phyloP scores from a whole-genome alignment of 345 rosid genomes.

The Eucalyptus albens region DNA sequence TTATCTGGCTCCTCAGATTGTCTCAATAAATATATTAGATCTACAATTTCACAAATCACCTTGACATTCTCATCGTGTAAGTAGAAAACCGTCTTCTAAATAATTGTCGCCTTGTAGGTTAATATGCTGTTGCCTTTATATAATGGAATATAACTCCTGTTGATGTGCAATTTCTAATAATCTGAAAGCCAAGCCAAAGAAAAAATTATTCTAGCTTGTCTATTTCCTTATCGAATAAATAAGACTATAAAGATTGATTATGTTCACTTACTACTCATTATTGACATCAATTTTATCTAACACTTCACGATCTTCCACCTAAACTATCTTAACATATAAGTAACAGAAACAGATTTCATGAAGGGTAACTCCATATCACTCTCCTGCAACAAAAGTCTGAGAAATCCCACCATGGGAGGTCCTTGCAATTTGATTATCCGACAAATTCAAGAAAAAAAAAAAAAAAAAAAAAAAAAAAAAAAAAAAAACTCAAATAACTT shows the following conservation, averaged over 20 bases:
- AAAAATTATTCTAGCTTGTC: not conserved
- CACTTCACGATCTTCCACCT: not conserved
- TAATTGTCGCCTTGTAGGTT: not conserved
- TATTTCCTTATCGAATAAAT: not conserved
- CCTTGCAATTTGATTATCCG: not conserved
- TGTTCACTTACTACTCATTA: not conserved
- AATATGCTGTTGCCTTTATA: not conserved
- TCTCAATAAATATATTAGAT: not conserved
- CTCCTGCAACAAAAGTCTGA: not conserved
- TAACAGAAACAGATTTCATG: not conserved
- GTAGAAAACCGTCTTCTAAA: not conserved
- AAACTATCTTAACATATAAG: not conserved
- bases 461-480: not conserved
- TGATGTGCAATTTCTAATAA: not conserved
- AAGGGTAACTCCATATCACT: not conserved
- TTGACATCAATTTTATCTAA: not conserved
- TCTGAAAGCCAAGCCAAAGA: not conserved
- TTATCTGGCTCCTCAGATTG: not conserved
- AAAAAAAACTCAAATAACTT: not conserved
- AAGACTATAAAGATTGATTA: not conserved
- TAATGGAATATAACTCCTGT: not conserved
- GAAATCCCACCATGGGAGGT: not conserved
- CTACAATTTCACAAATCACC: not conserved
- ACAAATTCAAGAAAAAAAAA: not conserved
- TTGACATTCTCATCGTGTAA: not conserved